Percentiles rank a stretch among this genome's conserved stretches.
These are phyloP conservation scores for Lolium perenne DNA, from an alignment of 176 grass and related monocot species.

Conservation along the genomic window DNA sequence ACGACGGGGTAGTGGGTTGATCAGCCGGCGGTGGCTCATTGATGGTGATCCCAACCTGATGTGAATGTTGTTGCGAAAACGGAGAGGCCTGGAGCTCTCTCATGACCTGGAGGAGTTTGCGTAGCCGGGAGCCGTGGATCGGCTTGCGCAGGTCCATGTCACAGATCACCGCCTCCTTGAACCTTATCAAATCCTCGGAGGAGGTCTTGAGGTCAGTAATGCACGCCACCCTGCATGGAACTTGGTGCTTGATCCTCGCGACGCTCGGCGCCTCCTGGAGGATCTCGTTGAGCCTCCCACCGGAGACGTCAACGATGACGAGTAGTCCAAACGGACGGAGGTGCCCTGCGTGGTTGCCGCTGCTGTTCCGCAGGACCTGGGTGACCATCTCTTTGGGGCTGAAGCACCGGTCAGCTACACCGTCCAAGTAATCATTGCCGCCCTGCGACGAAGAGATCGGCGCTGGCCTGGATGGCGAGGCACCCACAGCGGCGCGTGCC, in stretches of 20 bases:
- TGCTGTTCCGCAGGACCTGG: slow-evolving; percentile 44
- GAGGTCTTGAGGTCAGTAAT: slow-evolving; percentile 53
- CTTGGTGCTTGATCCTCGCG: slow-evolving; percentile 24
- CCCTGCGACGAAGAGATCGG: not conserved
- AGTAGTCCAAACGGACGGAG: slow-evolving; percentile 42
- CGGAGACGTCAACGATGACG: slow-evolving; percentile 52
- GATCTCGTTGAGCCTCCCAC: slow-evolving; percentile 32
- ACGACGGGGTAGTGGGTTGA: not conserved
- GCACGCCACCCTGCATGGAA: slow-evolving; percentile 55
- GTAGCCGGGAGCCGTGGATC: slow-evolving; percentile 68
- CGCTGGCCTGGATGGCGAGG: not conserved
- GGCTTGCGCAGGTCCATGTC: slow-evolving; percentile 69
- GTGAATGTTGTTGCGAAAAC: not conserved
- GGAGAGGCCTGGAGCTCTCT: slow-evolving; percentile 41
- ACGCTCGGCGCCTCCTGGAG: slow-evolving; percentile 26
- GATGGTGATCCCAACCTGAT: not conserved
- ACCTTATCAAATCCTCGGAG: slow-evolving; percentile 43
- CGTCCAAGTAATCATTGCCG: not conserved
- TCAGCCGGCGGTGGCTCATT: not conserved
- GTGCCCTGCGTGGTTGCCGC: slow-evolving; percentile 21
- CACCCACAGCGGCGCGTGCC: slow-evolving; percentile 16
- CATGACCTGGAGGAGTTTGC: slow-evolving; percentile 32
- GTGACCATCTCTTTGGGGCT: slow-evolving; percentile 48
- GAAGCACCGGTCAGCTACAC: slow-evolving; percentile 39
- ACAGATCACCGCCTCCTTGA: slow-evolving; percentile 27